Evolutionary conservation across 306 rosid species (phyloP).

Genomic region (Arachis hypogaea): DNA sequence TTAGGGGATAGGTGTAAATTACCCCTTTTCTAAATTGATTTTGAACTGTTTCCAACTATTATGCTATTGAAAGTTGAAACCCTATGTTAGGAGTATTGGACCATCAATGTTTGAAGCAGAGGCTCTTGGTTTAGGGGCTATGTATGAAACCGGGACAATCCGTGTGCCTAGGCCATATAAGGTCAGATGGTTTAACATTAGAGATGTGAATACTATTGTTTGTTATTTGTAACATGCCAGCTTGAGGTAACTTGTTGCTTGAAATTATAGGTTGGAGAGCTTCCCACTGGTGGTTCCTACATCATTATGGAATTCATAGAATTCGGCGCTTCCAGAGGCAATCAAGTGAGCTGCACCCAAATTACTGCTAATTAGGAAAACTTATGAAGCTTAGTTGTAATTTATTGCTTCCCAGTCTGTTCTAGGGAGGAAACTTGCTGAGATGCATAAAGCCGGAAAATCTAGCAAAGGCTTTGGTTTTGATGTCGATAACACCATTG

Average conservation of each 20-base stretch:
- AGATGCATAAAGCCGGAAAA: slow-evolving; percentile 92
- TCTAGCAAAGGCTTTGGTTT: slow-evolving; percentile 86
- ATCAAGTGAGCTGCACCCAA: slow-evolving; percentile 66
- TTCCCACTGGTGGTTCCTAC: slow-evolving; percentile 89
- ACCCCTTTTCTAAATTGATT: too few species aligned
- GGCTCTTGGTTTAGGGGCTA: slow-evolving; percentile 91
- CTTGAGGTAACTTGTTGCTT: slow-evolving; percentile 37
- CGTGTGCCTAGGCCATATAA: slow-evolving; percentile 89
- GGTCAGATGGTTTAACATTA: slow-evolving; percentile 52
- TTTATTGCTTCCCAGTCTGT: slow-evolving; percentile 62
- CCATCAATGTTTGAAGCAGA: slow-evolving; percentile 95
- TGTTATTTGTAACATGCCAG: slow-evolving; percentile 3
- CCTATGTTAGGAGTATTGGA: slow-evolving; percentile 82
- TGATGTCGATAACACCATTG: slow-evolving; percentile 83
- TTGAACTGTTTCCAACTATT: neutral
- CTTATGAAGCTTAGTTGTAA: slow-evolving; percentile 22
- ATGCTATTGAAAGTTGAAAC: slow-evolving; percentile 43
- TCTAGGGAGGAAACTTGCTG: slow-evolving; percentile 88
- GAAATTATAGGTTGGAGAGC: slow-evolving; percentile 75
- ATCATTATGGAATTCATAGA: slow-evolving; percentile 91
- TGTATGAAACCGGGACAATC: slow-evolving; percentile 74
- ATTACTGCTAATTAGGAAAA: slow-evolving; percentile 21
- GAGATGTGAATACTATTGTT: slow-evolving; percentile 8
- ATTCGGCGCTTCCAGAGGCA: slow-evolving; percentile 76
- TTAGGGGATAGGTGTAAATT: too few species aligned